phyloP scores from a whole-genome alignment of 257 asterid species.

The Ajuga chamaepitys region DNA sequence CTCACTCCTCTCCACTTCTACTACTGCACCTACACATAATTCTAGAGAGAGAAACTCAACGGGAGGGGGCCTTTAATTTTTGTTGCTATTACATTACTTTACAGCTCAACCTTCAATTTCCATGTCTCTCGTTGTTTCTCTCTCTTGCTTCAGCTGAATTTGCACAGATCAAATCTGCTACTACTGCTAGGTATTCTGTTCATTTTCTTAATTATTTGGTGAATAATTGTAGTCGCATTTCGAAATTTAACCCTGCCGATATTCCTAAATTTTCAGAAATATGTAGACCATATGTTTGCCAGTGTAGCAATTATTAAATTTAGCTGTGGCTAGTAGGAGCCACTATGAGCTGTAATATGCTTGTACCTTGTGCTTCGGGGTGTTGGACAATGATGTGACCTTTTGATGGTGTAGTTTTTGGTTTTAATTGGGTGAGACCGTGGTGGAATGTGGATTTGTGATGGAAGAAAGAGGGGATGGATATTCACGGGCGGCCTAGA shows the following conservation, averaged over 20 bases:
- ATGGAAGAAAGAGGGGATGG: conserved; percentile 3
- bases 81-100: conserved; percentile 44
- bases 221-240: conserved; percentile 2
- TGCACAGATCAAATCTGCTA: conserved; percentile 43
- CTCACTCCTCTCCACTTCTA: conserved; percentile 17
- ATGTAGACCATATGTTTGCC: not conserved
- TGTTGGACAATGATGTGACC: conserved; percentile 10
- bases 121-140: conserved; percentile 11
- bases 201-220: not conserved
- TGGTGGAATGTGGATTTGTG: conserved; percentile 8
- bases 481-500: not conserved
- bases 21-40: conserved; percentile 17
- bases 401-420: conserved; percentile 3
- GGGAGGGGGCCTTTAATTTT: conserved; percentile 23
- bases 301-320: conserved; percentile 8
- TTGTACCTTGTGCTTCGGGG: conserved; percentile 14
- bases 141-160: conserved; percentile 27
- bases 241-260: not conserved
- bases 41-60: conserved; percentile 28
- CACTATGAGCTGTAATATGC: conserved; percentile 8
- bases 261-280: not conserved
- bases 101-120: conserved; percentile 45
- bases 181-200: conserved; percentile 28
- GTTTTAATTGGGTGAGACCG: conserved; percentile 9
- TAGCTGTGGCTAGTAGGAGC: conserved; percentile 8